Conservation (phyloP, 2,329 filamentous ascomycete species). For the Setomelanomma holmii region DNA sequence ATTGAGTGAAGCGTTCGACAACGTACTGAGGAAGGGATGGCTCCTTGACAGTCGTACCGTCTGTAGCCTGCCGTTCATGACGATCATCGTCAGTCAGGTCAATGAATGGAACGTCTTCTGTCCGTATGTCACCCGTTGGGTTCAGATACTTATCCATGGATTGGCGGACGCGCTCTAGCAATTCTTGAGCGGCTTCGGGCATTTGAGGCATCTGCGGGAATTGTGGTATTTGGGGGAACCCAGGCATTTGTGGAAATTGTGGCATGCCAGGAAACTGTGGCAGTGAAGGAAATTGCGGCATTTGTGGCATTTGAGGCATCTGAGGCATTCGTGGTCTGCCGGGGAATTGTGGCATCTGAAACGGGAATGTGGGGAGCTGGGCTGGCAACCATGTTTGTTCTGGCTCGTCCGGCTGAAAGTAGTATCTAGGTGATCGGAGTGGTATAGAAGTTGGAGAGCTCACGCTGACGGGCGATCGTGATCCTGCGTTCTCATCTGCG, state of each 20-base stretch:
- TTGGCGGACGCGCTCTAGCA: conserved; percentile 44
- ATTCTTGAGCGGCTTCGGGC: conserved; percentile 43
- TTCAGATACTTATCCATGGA: conserved; percentile 56
- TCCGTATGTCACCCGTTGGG: conserved; percentile 41
- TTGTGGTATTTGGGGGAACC: conserved; percentile 33
- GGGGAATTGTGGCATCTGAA: conserved; percentile 46
- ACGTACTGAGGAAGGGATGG: conserved; percentile 56
- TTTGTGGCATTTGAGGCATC: conserved; percentile 27
- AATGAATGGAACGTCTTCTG: conserved; percentile 44
- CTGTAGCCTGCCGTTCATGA: conserved; percentile 42
- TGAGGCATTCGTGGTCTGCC: conserved; percentile 41
- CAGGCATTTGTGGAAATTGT: conserved; percentile 35
- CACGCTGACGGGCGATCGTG: conserved; percentile 38
- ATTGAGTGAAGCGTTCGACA: conserved; percentile 54
- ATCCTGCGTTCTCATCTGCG: conserved; percentile 34
- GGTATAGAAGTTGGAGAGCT: conserved; percentile 41
- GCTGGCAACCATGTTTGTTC: conserved; percentile 48
- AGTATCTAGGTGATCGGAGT: conserved; percentile 45
- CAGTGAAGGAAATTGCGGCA: conserved; percentile 40
- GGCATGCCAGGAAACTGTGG: conserved; percentile 43
- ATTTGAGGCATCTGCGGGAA: conserved; percentile 37
- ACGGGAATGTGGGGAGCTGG: conserved; percentile 45
- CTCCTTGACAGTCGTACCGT: conserved; percentile 43
- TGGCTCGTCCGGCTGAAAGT: conserved; percentile 47
- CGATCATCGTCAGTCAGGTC: conserved; percentile 47